Conservation (phyloP, 2,329 filamentous ascomycete genomes). For the Grosmannia clavigera region DNA sequence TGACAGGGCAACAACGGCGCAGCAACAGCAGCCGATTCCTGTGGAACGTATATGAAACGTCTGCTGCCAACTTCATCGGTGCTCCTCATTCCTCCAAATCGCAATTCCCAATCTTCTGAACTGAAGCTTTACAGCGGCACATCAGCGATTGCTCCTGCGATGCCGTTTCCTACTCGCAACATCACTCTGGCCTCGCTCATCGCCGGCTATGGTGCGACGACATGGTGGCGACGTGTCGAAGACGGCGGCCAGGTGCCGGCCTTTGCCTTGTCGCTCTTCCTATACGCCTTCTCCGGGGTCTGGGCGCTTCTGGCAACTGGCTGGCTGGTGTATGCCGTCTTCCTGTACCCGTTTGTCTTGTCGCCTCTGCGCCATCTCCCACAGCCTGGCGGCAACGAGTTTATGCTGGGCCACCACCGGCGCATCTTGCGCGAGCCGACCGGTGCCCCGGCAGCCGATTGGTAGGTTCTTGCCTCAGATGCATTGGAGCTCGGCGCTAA, state of each 20-base stretch:
- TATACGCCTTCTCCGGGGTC: conserved; percentile 24
- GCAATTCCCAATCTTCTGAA: too few relatives aligned
- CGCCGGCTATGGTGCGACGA: conserved; percentile 4
- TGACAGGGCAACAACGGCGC: too few relatives aligned
- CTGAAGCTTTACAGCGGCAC: too few relatives aligned
- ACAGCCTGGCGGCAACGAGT: conserved; percentile 28
- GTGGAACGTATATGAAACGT: too few relatives aligned
- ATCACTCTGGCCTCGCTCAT: background rate
- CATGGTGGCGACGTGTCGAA: conserved; percentile 1
- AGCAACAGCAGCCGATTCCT: too few relatives aligned
- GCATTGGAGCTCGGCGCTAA: background rate
- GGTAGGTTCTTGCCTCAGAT: conserved; percentile 22
- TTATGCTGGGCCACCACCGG: conserved; percentile 34
- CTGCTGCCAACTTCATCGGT: too few relatives aligned
- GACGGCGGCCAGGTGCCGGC: background rate
- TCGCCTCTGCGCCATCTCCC: conserved; percentile 38
- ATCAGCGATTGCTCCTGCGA: background rate
- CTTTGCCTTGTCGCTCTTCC: background rate
- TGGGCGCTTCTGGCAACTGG: conserved; percentile 24
- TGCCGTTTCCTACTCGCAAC: background rate
- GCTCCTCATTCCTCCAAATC: too few relatives aligned
- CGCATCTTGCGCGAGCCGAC: conserved; percentile 26
- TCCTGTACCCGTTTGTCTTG: conserved; percentile 36
- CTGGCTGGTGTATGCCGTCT: conserved; percentile 28
- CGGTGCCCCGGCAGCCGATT: conserved; percentile 33